Evolutionary conservation across 768 basidiomycete genomes (phyloP).

Genomic region (Termitomyces sp.): DNA sequence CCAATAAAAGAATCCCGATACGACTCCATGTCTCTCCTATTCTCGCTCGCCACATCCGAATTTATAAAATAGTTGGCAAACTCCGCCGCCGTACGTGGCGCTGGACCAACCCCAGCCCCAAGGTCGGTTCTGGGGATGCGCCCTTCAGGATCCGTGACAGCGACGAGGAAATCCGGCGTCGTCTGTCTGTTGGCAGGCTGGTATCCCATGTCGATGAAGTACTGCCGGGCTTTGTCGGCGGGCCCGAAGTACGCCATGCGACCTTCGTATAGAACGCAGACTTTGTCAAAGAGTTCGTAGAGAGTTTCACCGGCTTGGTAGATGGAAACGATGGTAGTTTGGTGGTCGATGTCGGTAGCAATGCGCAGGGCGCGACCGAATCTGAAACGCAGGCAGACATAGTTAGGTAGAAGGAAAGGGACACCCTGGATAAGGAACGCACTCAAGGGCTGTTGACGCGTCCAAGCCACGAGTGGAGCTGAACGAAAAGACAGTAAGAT

Average conservation of each 20-base stretch:
- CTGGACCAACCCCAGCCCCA: conserved; percentile 1
- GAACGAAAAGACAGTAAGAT: conserved; percentile 11
- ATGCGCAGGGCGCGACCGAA: conserved; percentile 63
- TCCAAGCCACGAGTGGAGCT: conserved; percentile 66
- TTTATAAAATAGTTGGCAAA: conserved; percentile 31
- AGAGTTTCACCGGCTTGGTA: conserved; percentile 79
- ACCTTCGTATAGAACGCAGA: conserved; percentile 73
- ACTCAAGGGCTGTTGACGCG: conserved; percentile 66
- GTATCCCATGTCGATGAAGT: conserved; percentile 71
- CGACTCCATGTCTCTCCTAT: conserved; percentile 39
- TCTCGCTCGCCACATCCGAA: conserved; percentile 26
- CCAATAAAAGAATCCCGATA: conserved; percentile 43
- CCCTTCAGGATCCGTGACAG: conserved; percentile 52
- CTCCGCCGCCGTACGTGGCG: conserved; percentile 40
- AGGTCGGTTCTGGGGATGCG: conserved; percentile 36
- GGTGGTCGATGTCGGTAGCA: conserved; percentile 47
- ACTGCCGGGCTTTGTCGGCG: conserved; percentile 55
- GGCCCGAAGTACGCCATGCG: conserved; percentile 75
- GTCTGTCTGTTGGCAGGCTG: conserved; percentile 55
- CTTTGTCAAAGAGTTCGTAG: conserved; percentile 61
- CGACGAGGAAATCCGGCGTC: conserved; percentile 58
- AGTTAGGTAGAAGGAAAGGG: not conserved
- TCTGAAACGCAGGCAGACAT: not conserved
- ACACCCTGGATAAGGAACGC: not conserved
- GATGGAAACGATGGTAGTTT: conserved; percentile 69